Conservation (phyloP, 306 rosid species). For the Delonix regia region DNA sequence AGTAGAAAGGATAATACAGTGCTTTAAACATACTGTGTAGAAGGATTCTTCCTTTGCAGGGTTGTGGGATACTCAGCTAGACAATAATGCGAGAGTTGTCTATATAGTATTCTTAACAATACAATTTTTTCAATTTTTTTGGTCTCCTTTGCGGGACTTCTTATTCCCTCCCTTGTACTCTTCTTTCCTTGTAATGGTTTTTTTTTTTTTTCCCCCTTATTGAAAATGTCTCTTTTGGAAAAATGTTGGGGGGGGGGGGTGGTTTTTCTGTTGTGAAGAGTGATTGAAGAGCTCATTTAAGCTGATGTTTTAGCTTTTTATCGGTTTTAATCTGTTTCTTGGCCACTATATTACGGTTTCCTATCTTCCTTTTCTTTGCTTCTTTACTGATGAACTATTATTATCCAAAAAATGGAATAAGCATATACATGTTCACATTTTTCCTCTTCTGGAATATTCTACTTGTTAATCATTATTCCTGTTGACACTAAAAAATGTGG, state of each 20-base stretch:
- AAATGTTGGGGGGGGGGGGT: not conserved
- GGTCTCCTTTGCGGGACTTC: not conserved
- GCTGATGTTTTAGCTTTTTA: not conserved
- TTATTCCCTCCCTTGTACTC: not conserved
- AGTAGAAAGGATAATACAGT: not conserved
- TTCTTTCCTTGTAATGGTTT: not conserved
- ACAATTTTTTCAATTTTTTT: not conserved
- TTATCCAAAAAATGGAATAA: not conserved
- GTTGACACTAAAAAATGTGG: not conserved
- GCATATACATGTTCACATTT: not conserved
- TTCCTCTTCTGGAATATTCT: constrained; percentile 2
- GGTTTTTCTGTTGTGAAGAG: not conserved
- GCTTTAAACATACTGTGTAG: not conserved
- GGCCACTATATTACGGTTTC: not conserved
- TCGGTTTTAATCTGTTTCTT: not conserved
- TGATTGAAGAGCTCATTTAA: not conserved
- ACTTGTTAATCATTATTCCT: not conserved
- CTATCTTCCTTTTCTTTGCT: not conserved
- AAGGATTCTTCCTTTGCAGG: not conserved
- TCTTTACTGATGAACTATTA: not conserved
- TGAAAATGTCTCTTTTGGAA: not conserved
- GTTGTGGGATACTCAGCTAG: not conserved
- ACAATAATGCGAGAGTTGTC: not conserved
- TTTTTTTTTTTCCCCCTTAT: not conserved
- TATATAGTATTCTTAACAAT: not conserved